Percentiles rank a stretch among this genome's conserved stretches.
Conservation (phyloP, 352 stramenopile species). For the Elongisporangium senticosum region DNA sequence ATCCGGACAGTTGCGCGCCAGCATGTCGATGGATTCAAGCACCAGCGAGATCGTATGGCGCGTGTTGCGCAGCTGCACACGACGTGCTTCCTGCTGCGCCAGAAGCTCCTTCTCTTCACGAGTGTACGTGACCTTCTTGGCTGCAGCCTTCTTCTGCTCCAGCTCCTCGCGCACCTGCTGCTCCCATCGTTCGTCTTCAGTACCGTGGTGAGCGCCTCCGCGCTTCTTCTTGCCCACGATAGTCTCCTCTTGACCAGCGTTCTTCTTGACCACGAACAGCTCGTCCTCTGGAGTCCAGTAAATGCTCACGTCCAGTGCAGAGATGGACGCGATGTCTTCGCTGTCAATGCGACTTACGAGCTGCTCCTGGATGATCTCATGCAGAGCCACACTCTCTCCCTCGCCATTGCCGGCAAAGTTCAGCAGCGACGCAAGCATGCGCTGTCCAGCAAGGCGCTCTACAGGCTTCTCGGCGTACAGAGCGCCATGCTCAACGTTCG, state of each 20-base stretch:
- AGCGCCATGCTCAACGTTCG: conserved; percentile 31
- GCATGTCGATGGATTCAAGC: conserved; percentile 58
- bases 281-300: conserved; percentile 65
- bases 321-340: conserved; percentile 45
- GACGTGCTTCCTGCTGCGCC: conserved; percentile 52
- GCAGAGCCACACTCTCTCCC: conserved; percentile 64
- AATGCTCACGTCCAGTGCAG: conserved; percentile 49
- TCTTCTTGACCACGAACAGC: conserved; percentile 65
- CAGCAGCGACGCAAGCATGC: conserved; percentile 62
- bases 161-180: conserved; percentile 80
- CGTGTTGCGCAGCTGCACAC: conserved; percentile 38
- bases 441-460: conserved; percentile 59
- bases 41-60: conserved; percentile 36
- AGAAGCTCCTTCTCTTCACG: conserved; percentile 53
- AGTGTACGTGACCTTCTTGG: conserved; percentile 38
- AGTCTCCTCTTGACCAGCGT: conserved; percentile 20
- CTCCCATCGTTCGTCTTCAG: conserved; percentile 83
- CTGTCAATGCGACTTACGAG: conserved; percentile 49
- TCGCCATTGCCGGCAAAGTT: conserved; percentile 79
- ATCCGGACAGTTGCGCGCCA: conserved; percentile 44
- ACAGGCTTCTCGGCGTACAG: conserved; percentile 45
- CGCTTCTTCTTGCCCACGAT: conserved; percentile 19
- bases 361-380: conserved; percentile 59
- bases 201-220: conserved; percentile 37
- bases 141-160: conserved; percentile 54